Base-by-base conservation (phyloP, 192 early-diverging fungal species). In the Coemansia sp. region DNA sequence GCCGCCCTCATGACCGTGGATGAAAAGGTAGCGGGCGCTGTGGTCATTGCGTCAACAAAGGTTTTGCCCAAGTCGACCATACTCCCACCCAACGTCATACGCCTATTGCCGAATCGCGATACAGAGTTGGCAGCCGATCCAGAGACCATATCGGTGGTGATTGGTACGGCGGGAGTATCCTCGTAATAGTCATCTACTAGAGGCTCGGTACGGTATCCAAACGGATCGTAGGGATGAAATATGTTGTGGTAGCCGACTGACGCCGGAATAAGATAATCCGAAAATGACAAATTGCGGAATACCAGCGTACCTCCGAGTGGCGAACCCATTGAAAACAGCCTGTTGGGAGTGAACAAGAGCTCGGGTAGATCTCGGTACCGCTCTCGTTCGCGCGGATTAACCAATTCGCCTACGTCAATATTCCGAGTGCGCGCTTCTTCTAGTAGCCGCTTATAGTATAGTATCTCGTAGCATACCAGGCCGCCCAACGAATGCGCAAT, bases 211-310 rank as follows among this genome's bases (percentile, higher is more conserved):
- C 90, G 86, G 75, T 93, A 91, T 2, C 87, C 91, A 20, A 93
- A 80, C 12, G 91, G 91, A 55, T 93, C 91, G 65, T 90, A 91
- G 2, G 90, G 90, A 54, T 93, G 91, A 68, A 91, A 93, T 42
- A 93, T 80, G 64, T 93, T 93, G 82, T 91, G 88, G 69, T 86
- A 88, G 15, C 85, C 76, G 51, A 88, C 87, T 3, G 57, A 60
- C 38, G 77, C 67, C 31, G 79, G 75, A 49, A 89, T 89, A 34
- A 86, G 70, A 59, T 88, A 91, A 15, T 84, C 66, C 13, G 47
- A 63, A 40, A 89, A 87, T 11, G 68, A 69, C 18, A 89, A 84
- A 52, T 90, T 87, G 4, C 91, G 82, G 70, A 91, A 89, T 31
- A 91, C 89, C 57, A 91, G 31, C 1, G 88, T 83, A 3, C 88